These are phyloP conservation scores for Debaryomyces maramus DNA, from an alignment of 805 yeast genomes.

Conservation along the genomic window DNA sequence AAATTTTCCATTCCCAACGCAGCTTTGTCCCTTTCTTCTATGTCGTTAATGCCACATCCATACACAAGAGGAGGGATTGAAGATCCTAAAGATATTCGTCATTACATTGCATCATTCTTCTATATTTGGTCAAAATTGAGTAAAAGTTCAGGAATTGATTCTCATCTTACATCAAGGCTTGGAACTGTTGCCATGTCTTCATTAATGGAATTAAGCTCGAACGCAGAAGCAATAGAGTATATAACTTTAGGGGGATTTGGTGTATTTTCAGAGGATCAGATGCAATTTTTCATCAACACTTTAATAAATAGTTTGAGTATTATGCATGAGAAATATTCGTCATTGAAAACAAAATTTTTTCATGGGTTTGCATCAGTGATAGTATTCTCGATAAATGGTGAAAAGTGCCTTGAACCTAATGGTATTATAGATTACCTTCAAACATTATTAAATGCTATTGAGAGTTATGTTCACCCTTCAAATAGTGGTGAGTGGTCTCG, in stretches of 20 bases:
- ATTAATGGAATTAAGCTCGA: slow-evolving; percentile 30
- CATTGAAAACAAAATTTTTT: slow-evolving; percentile 39
- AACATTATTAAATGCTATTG: slow-evolving; percentile 64
- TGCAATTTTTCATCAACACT: slow-evolving; percentile 58
- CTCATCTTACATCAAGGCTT: slow-evolving; percentile 62
- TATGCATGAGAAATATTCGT: slow-evolving; percentile 47
- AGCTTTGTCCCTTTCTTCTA: slow-evolving; percentile 48
- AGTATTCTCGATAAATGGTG: slow-evolving; percentile 62
- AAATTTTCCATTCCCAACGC: slow-evolving; percentile 57
- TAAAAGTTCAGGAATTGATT: slow-evolving; percentile 53
- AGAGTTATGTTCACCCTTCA: slow-evolving; percentile 88
- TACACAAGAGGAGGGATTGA: slow-evolving; percentile 32
- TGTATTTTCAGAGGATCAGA: slow-evolving; percentile 61
- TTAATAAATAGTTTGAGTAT: slow-evolving; percentile 47
- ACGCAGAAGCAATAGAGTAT: slow-evolving; percentile 11
- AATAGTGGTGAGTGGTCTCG: slow-evolving; percentile 88
- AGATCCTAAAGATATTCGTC: slow-evolving; percentile 40
- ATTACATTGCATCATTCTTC: slow-evolving; percentile 65
- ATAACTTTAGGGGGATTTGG: slow-evolving; percentile 55
- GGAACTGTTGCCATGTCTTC: slow-evolving; percentile 59
- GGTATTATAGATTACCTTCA: slow-evolving; percentile 55
- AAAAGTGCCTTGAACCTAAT: slow-evolving; percentile 33
- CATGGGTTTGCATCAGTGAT: slow-evolving; percentile 48
- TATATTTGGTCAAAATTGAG: slow-evolving; percentile 67
- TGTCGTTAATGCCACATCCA: slow-evolving; percentile 54